These are phyloP conservation scores for Colletotrichum somersetense DNA, from an alignment of 2,329 filamentous ascomycete species.

Conservation along the genomic window DNA sequence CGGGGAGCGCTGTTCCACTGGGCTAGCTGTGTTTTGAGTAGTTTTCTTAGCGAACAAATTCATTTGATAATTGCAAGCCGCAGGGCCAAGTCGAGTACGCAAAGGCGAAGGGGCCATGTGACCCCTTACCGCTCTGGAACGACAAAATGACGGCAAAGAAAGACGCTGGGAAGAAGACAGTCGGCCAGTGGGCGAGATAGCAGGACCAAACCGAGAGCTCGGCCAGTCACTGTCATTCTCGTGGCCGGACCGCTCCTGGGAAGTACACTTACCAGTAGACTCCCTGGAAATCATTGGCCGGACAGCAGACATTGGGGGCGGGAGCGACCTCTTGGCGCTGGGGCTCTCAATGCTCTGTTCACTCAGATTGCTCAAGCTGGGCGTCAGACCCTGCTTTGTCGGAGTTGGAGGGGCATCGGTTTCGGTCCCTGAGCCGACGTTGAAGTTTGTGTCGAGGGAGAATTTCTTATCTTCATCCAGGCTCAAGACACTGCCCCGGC, in stretches of 20 bases:
- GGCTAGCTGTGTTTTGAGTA: slow-evolving; percentile 69
- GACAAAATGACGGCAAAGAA: slow-evolving; percentile 55
- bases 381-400: slow-evolving; percentile 76
- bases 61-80: slow-evolving; percentile 50
- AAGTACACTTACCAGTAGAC: slow-evolving; percentile 60
- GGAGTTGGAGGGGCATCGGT: slow-evolving; percentile 90
- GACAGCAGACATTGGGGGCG: slow-evolving; percentile 57
- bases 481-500: slow-evolving; percentile 80
- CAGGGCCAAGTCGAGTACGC: slow-evolving; percentile 45
- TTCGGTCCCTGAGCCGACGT: slow-evolving; percentile 57
- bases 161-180: slow-evolving; percentile 50
- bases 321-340: slow-evolving; percentile 60
- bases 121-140: slow-evolving; percentile 48
- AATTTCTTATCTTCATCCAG: slow-evolving; percentile 79
- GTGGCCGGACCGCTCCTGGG: slow-evolving; percentile 33
- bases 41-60: slow-evolving; percentile 66
- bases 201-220: slow-evolving; percentile 44
- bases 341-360: slow-evolving; percentile 60
- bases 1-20: slow-evolving; percentile 73
- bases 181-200: slow-evolving; percentile 50
- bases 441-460: slow-evolving; percentile 60
- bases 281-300: slow-evolving; percentile 53
- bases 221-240: slow-evolving; percentile 14
- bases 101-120: slow-evolving; percentile 53
- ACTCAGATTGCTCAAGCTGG: slow-evolving; percentile 55